Conservation (phyloP, 257 asterid species). For the Primulina eburnea region DNA sequence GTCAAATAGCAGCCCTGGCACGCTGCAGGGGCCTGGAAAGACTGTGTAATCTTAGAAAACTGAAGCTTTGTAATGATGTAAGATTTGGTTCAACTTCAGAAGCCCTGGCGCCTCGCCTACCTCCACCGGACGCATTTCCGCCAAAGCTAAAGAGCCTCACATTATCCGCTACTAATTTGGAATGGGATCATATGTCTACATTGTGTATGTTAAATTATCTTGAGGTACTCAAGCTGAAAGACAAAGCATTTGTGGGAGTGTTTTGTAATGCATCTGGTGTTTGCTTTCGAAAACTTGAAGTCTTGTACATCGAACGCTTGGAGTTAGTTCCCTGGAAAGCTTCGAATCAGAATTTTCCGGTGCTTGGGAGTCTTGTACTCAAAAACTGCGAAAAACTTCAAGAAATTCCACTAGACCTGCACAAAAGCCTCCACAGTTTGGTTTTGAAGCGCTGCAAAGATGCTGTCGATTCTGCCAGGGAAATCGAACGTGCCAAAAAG, state of each 20-base stretch:
- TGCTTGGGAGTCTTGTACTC: slow-evolving; percentile 29
- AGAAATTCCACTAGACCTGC: slow-evolving; percentile 27
- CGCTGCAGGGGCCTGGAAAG: background rate
- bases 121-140: slow-evolving; percentile 27
- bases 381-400: slow-evolving; percentile 25
- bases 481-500: background rate
- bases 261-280: slow-evolving; percentile 21
- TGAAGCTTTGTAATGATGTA: slow-evolving; percentile 38
- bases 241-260: slow-evolving; percentile 37
- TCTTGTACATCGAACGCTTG: slow-evolving; percentile 28
- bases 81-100: background rate
- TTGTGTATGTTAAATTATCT: slow-evolving; percentile 33
- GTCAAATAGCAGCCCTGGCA: slow-evolving; percentile 12
- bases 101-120: slow-evolving; percentile 17
- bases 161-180: slow-evolving; percentile 27
- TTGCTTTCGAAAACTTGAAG: slow-evolving; percentile 24
- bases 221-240: slow-evolving; percentile 45
- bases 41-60: slow-evolving; percentile 24
- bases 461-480: slow-evolving; percentile 28
- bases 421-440: slow-evolving; percentile 28
- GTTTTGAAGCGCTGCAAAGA: slow-evolving; percentile 17
- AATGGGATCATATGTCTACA: slow-evolving; percentile 35
- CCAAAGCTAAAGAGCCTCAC: slow-evolving; percentile 33
- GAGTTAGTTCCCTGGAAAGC: slow-evolving; percentile 34
- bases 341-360: slow-evolving; percentile 26